phyloP scores from a whole-genome alignment of 108 stramenopile genomes.

The Fragilariopsis cylindrus region DNA sequence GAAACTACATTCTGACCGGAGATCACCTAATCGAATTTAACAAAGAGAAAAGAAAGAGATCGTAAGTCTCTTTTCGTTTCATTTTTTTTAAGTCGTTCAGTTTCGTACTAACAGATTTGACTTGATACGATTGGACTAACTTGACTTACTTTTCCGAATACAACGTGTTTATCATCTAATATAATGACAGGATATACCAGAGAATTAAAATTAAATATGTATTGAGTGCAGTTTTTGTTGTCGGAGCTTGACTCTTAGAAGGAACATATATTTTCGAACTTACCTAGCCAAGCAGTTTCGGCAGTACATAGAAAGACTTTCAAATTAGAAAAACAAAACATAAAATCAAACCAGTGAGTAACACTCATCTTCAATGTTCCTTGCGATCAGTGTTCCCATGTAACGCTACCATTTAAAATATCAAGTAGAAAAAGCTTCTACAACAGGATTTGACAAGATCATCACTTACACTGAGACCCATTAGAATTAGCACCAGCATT shows the following conservation, averaged over 20 bases:
- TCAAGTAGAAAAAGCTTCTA: too few species aligned
- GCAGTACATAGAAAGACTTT: conserved; percentile 92
- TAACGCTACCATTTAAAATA: background rate
- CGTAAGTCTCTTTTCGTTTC: background rate
- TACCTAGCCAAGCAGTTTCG: conserved; percentile 91
- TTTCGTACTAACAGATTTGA: background rate
- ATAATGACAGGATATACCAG: background rate
- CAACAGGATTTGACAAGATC: background rate
- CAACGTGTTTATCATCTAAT: conserved; percentile 87
- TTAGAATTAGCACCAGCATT: conserved; percentile 96
- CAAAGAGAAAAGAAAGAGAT: background rate
- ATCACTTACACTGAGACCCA: conserved; percentile 72
- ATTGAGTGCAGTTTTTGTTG: background rate
- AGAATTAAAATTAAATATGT: background rate
- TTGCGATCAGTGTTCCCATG: background rate
- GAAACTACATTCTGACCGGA: conserved; percentile 89
- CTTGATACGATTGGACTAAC: background rate
- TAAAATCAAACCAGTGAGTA: background rate
- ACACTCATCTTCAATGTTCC: background rate
- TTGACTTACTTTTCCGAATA: conserved; percentile 89
- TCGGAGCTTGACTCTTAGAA: background rate
- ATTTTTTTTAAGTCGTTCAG: too few species aligned
- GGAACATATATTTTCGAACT: conserved; percentile 1
- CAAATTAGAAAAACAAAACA: background rate
- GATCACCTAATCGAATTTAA: conserved; percentile 16